Conservation (phyloP, 352 stramenopile species). For the Elongisporangium prolatum region DNA sequence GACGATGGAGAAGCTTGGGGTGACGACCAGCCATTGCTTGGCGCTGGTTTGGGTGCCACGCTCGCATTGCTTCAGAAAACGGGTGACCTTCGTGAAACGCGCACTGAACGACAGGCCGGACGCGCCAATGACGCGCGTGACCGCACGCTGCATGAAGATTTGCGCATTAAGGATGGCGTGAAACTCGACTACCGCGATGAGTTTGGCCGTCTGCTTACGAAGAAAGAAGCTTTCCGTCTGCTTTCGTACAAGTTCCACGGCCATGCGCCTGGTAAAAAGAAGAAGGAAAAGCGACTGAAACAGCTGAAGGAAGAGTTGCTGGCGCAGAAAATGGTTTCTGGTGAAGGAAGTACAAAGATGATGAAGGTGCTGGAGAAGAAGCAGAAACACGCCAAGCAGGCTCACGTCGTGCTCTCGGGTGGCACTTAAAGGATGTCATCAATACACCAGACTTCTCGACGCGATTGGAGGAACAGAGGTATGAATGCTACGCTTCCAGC, state of each 20-base stretch:
- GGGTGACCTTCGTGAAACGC: conserved; percentile 88
- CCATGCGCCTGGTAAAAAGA: conserved; percentile 96
- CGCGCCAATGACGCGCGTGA: conserved; percentile 94
- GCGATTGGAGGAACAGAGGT: background rate
- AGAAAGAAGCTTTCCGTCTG: conserved; percentile 97
- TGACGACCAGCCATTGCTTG: conserved; percentile 81
- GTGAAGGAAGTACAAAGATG: conserved; percentile 76
- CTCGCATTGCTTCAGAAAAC: conserved; percentile 91
- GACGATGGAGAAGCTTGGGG: conserved; percentile 66
- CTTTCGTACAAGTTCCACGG: conserved; percentile 99
- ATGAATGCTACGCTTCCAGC: background rate
- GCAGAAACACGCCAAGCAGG: conserved; percentile 76
- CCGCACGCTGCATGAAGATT: conserved; percentile 86
- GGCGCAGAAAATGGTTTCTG: conserved; percentile 68
- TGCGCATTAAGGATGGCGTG: conserved; percentile 81
- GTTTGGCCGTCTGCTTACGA: conserved; percentile 93
- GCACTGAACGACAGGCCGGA: conserved; percentile 89
- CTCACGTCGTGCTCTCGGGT: conserved; percentile 78
- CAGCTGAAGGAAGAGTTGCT: conserved; percentile 81
- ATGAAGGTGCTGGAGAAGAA: conserved; percentile 86
- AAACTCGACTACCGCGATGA: conserved; percentile 97
- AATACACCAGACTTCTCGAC: background rate
- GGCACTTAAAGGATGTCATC: conserved; percentile 28
- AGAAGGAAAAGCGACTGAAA: conserved; percentile 94
- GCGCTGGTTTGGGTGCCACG: conserved; percentile 87